Conservation (phyloP, 768 basidiomycete species). For the Amylocystis lapponica region DNA sequence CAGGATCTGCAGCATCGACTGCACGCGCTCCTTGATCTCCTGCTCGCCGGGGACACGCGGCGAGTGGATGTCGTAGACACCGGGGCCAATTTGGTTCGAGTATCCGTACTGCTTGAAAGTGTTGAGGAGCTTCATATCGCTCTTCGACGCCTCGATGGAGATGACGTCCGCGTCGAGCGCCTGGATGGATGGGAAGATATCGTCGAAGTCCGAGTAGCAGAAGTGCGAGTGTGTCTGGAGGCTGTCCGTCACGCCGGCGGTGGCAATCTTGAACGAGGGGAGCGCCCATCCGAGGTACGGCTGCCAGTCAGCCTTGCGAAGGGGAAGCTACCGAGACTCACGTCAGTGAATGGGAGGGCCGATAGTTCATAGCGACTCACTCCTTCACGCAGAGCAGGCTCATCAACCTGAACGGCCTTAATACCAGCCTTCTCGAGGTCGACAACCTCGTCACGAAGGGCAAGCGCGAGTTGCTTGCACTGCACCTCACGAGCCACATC, state of each 20-base stretch:
- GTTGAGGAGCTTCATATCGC: slow-evolving; percentile 93
- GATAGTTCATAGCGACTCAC: slow-evolving; percentile 39
- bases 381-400: slow-evolving; percentile 99
- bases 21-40: slow-evolving; percentile 92
- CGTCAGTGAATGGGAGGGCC: slow-evolving; percentile 7
- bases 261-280: slow-evolving; percentile 96
- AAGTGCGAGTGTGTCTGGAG: slow-evolving; percentile 99
- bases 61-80: slow-evolving; percentile 99
- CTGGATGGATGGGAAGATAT: slow-evolving; percentile 97
- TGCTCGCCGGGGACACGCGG: slow-evolving; percentile 92
- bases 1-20: slow-evolving; percentile 76
- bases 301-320: slow-evolving; percentile 95
- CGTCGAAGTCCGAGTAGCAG: slow-evolving; percentile 98
- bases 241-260: slow-evolving; percentile 89
- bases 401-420: slow-evolving; percentile 97
- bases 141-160: slow-evolving; percentile 98
- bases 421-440: slow-evolving; percentile 97
- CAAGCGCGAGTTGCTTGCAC: slow-evolving; percentile 95
- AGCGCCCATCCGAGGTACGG: slow-evolving; percentile 97
- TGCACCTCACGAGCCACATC: slow-evolving; percentile 95
- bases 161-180: slow-evolving; percentile 98
- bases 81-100: slow-evolving; percentile 96
- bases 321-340: slow-evolving; percentile 60
- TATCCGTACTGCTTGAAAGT: slow-evolving; percentile 96
- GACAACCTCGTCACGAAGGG: slow-evolving; percentile 95